Conservation (phyloP, 176 grass and related monocot species). For the Alopecurus myosuroides region DNA sequence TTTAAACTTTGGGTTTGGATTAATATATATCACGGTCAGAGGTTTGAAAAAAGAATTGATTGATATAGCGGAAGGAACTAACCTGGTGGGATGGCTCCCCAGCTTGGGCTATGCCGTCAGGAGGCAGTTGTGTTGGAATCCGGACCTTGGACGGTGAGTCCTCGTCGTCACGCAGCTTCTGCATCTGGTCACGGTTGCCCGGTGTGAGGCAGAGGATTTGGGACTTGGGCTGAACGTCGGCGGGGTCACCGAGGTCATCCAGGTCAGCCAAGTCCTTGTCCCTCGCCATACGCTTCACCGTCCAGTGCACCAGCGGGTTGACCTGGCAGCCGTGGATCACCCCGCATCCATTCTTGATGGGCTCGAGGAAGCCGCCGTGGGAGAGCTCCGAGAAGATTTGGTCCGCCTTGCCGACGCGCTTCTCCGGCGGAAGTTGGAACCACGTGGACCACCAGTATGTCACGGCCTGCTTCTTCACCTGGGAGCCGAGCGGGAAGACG, state of each 20-base stretch:
- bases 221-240: not conserved
- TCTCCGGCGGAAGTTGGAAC: not conserved
- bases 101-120: not conserved
- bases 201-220: conserved; percentile 27
- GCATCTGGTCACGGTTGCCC: not conserved
- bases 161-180: not conserved
- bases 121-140: not conserved
- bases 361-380: conserved; percentile 28
- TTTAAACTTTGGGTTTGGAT: too few relatives aligned
- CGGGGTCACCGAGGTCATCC: not conserved
- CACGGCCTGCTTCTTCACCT: conserved; percentile 43
- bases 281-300: conserved; percentile 28
- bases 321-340: conserved; percentile 44
- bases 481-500: conserved; percentile 20
- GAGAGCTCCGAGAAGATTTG: not conserved
- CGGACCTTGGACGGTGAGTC: not conserved
- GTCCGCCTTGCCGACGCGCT: not conserved
- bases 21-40: too few relatives aligned
- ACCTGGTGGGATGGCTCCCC: not conserved
- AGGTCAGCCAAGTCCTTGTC: not conserved
- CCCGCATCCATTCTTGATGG: conserved; percentile 20
- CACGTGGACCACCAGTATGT: conserved; percentile 40
- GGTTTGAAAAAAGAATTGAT: too few relatives aligned
- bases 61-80: not conserved
- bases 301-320: conserved; percentile 56